These are phyloP conservation scores for Mortierella sp. DNA, from an alignment of 371 early-diverging fungal genomes.

Conservation along the genomic window DNA sequence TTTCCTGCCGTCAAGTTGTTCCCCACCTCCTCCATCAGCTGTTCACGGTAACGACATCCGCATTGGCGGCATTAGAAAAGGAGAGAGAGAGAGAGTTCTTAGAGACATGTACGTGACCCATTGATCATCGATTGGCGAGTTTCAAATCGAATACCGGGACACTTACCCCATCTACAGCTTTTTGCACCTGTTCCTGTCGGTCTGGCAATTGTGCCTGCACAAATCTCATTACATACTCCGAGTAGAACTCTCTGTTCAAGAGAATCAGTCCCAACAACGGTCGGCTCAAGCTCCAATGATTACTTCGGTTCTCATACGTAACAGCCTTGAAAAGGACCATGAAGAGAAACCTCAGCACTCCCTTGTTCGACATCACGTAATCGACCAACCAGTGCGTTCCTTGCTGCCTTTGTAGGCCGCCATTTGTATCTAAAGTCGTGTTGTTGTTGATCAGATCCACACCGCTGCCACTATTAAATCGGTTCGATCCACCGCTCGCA, in stretches of 20 bases:
- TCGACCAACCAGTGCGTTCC: slow-evolving; percentile 64
- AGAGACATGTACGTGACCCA: too few relatives aligned
- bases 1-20: slow-evolving; percentile 71
- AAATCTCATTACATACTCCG: slow-evolving; percentile 72
- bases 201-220: slow-evolving; percentile 79
- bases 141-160: slow-evolving; percentile 53
- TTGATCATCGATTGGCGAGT: background rate
- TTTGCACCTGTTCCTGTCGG: slow-evolving; percentile 71
- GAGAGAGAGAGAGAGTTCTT: too few relatives aligned
- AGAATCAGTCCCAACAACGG: slow-evolving; percentile 83
- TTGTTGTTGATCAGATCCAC: slow-evolving; percentile 1
- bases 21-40: slow-evolving; percentile 76
- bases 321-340: slow-evolving; percentile 74
- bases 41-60: background rate
- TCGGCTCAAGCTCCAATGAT: slow-evolving; percentile 86
- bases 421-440: too few relatives aligned
- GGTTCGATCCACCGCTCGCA: slow-evolving; percentile 1
- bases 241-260: slow-evolving; percentile 73
- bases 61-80: background rate
- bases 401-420: slow-evolving; percentile 6
- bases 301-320: slow-evolving; percentile 82
- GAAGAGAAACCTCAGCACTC: slow-evolving; percentile 70
- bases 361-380: slow-evolving; percentile 64
- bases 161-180: slow-evolving; percentile 59
- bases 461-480: slow-evolving; percentile 2